Evolutionary conservation across 306 rosid species (phyloP).

Genomic region (Glycyrrhiza uralensis): DNA sequence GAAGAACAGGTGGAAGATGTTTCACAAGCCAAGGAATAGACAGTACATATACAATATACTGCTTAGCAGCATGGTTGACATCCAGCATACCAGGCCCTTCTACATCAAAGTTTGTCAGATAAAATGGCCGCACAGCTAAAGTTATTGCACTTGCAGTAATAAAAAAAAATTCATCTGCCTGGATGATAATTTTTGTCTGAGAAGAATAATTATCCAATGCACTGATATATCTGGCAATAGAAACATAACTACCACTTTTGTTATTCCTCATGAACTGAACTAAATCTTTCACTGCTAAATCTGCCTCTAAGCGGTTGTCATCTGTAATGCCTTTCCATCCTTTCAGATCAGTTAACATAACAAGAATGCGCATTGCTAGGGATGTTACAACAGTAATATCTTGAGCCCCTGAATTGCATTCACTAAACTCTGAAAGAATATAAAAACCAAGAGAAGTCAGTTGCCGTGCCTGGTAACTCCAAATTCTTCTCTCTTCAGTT

Average conservation of each 20-base stretch:
- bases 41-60: slow-evolving; percentile 53
- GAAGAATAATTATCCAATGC: slow-evolving; percentile 50
- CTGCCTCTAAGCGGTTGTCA: slow-evolving; percentile 43
- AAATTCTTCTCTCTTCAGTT: slow-evolving; percentile 73
- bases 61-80: slow-evolving; percentile 55
- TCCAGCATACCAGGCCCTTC: slow-evolving; percentile 40
- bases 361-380: slow-evolving; percentile 74
- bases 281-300: slow-evolving; percentile 60
- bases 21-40: slow-evolving; percentile 81
- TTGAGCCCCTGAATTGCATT: slow-evolving; percentile 38
- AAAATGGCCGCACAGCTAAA: slow-evolving; percentile 80
- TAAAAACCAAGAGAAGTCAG: slow-evolving; percentile 62
- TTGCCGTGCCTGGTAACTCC: slow-evolving; percentile 66
- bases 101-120: slow-evolving; percentile 39
- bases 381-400: slow-evolving; percentile 54
- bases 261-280: slow-evolving; percentile 55
- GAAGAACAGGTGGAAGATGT: slow-evolving; percentile 70
- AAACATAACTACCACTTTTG: slow-evolving; percentile 64
- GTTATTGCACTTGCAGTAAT: slow-evolving; percentile 87
- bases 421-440: slow-evolving; percentile 68
- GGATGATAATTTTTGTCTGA: slow-evolving; percentile 27
- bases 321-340: slow-evolving; percentile 72
- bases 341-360: slow-evolving; percentile 72
- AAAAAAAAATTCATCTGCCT: slow-evolving; percentile 58
- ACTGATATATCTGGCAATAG: slow-evolving; percentile 64